Evolutionary conservation across 2,329 filamentous ascomycete genomes (phyloP), one percentile per base, ranked within the genome.

Genomic region (Dryadomyces sulphureus): DNA sequence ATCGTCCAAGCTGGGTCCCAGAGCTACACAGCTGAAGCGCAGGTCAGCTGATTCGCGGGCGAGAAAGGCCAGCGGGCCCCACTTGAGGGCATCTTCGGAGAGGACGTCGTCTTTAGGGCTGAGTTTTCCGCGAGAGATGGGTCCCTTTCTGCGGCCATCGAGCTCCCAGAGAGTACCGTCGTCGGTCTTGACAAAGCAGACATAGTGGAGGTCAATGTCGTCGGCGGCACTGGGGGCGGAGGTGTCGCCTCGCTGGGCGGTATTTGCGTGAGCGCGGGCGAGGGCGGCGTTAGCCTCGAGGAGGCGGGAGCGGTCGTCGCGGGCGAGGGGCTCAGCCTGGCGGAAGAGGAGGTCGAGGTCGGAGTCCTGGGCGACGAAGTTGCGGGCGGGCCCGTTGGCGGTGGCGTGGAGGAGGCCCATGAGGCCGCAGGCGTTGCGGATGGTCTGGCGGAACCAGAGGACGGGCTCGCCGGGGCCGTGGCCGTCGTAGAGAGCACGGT

Each of bases 381-480:
- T 63, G 47, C 73, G 66, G 1, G 84, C 81, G 1, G 72, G 70
- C 0, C 88, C 88, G 61, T 96, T 98, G 40, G 73, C 72, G 0
- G 86, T 76, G 17, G 81, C 84, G 60, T 96, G 92, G 40, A 96
- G 61, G 24, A 96, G 64, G 0, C 84, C 92, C 68, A 95, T 94
- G 39, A 94, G 66, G 0, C 90, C 90, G 61, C 90, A 96, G 1
- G 90, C 87, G 60, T 96, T 94, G 50, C 84, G 76, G 56, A 96
- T 95, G 0, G 89, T 96, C 67, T 96, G 90, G 55, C 78, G 84
- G 72, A 89, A 96, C 92, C 90, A 98, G 7, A 94, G 58, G 0
- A 95, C 85, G 5, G 85, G 81, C 58, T 95, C 86, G 0, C 57
- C 58, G 1, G 72, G 64, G 1, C 88, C 88, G 17, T 68, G 70